phyloP scores from a whole-genome alignment of 2,329 filamentous ascomycete species.

The Cladosporium sp. region DNA sequence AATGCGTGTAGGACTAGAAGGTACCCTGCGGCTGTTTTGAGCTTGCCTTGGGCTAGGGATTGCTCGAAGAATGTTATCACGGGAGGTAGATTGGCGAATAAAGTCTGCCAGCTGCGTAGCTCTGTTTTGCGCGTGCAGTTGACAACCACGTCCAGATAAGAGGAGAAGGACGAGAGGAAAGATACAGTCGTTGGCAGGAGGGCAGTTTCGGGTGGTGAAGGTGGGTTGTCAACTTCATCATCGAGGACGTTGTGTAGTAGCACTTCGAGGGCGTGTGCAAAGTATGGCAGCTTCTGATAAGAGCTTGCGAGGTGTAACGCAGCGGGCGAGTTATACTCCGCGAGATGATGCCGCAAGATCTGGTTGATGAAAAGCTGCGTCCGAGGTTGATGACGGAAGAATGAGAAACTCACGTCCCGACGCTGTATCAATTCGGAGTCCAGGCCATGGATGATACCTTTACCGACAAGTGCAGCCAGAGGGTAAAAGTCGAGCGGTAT shows the following conservation, averaged over 20 bases:
- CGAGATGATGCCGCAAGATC: conserved; percentile 73
- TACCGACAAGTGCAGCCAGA: conserved; percentile 77
- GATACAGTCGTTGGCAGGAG: conserved; percentile 49
- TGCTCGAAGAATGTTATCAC: conserved; percentile 92
- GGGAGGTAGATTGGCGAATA: conserved; percentile 87
- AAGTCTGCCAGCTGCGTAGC: conserved; percentile 85
- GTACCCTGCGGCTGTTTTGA: conserved; percentile 95
- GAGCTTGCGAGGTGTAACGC: conserved; percentile 78
- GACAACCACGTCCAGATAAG: conserved; percentile 91
- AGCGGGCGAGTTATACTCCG: conserved; percentile 69
- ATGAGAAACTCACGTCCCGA: conserved; percentile 84
- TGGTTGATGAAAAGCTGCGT: conserved; percentile 92
- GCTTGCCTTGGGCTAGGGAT: conserved; percentile 72
- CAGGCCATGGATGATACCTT: conserved; percentile 83
- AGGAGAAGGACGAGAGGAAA: conserved; percentile 54
- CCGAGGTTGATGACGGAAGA: conserved; percentile 82
- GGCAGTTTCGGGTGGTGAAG: conserved; percentile 40
- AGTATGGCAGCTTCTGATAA: conserved; percentile 84
- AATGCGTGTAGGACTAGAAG: conserved; percentile 88
- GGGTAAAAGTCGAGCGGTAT: conserved; percentile 94
- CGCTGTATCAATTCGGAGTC: conserved; percentile 92
- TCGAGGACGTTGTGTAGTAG: conserved; percentile 90
- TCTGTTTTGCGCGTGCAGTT: conserved; percentile 98
- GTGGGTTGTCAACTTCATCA: conserved; percentile 76
- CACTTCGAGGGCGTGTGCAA: conserved; percentile 87